Conservation (phyloP, 352 stramenopile genomes). For the Globisporangium perplexum region DNA sequence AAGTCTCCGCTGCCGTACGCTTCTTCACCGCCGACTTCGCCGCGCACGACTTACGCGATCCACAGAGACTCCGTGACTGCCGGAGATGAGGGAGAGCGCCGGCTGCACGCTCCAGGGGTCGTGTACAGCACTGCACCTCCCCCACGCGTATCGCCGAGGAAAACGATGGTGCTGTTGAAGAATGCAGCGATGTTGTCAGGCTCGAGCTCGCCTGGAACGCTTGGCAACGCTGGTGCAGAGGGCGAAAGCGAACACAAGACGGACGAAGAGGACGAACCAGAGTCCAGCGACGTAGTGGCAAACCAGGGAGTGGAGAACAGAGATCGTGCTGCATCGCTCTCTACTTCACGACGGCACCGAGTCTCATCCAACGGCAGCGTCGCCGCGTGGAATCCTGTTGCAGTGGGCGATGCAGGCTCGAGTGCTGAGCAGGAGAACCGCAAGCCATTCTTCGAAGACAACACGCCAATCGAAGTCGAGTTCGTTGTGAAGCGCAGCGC, state of each 20-base stretch:
- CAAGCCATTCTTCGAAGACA: slow-evolving; percentile 2
- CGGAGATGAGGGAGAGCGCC: background rate
- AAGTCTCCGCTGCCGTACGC: background rate
- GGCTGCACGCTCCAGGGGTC: slow-evolving; percentile 15
- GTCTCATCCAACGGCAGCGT: background rate
- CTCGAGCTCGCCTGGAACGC: background rate
- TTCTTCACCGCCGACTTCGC: background rate
- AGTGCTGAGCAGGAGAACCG: background rate
- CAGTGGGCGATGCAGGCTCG: background rate
- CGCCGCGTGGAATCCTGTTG: background rate
- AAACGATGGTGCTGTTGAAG: slow-evolving; percentile 27
- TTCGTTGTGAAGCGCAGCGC: slow-evolving; percentile 8
- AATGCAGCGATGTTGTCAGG: slow-evolving; percentile 14
- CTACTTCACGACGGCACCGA: background rate
- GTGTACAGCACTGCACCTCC: slow-evolving; percentile 17
- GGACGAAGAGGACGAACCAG: background rate
- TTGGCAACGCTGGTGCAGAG: background rate
- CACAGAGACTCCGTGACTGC: background rate
- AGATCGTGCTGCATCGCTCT: background rate
- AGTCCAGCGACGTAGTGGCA: background rate
- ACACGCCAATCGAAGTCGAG: slow-evolving; percentile 13
- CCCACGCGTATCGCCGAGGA: slow-evolving; percentile 25
- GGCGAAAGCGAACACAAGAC: background rate
- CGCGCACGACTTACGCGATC: too few relatives aligned
- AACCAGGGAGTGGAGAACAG: background rate